Percentiles rank a stretch among this genome's conserved stretches.
Conservation (phyloP, 208 protist species). For the Leishmania major region DNA sequence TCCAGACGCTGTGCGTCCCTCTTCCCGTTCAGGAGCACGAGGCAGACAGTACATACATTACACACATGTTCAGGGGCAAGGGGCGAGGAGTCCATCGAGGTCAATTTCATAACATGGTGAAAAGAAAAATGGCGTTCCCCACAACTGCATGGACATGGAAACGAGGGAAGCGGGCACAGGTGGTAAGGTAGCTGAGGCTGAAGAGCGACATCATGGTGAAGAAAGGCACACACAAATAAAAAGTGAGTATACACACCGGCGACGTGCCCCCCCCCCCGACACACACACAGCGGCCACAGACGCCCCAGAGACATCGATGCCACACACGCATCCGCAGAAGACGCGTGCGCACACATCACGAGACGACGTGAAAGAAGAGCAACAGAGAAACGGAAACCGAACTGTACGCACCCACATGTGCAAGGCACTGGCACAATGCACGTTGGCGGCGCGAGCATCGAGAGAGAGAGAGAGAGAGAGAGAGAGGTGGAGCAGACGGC, state of each 20-base stretch:
- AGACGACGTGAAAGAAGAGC: neutral
- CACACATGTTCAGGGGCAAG: neutral
- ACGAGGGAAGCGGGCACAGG: neutral
- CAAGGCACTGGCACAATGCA: neutral
- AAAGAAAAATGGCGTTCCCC: no score
- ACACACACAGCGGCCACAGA: neutral
- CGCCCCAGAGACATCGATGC: neutral
- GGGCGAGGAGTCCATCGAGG: neutral
- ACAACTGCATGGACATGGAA: neutral
- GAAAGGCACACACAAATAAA: no score
- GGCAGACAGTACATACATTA: neutral
- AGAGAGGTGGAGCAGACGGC: neutral
- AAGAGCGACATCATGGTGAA: neutral
- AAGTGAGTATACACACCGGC: neutral
- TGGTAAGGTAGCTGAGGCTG: neutral
- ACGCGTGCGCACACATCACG: neutral
- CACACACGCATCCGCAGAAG: neutral
- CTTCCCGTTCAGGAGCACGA: neutral
- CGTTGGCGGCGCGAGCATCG: neutral
- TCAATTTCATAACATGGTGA: neutral
- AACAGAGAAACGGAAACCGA: neutral
- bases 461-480: neutral
- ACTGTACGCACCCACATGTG: neutral
- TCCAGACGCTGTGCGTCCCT: neutral
- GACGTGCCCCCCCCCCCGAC: no score